Evolutionary conservation across 495 filamentous ascomycete species (phyloP), one percentile per base, ranked within the genome.

Genomic region (Daldinia bambusicola): DNA sequence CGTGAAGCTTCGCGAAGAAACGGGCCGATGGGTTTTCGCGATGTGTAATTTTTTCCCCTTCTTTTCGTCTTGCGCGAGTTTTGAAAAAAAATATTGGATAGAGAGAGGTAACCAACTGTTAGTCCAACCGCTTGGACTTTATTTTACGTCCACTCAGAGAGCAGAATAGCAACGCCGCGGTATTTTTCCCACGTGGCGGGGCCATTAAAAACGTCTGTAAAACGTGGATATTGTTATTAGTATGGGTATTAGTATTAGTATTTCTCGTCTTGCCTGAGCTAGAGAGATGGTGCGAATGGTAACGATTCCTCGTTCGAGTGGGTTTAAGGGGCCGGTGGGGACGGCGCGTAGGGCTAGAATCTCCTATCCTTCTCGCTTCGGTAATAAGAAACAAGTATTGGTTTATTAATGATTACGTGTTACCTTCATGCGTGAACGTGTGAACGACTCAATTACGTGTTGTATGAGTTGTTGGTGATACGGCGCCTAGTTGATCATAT

Each of bases 141-240:
- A 26, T 3, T 36, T 10, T 16, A 18, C 48, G 61, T 56, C 64
- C 65, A 67, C 57, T 43, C 50, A 10, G 30, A 20, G 22, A 56
- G 55, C 61, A 65, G 61, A 65, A 20, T 18, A 56, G 55, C 61
- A 70, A 55, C 61, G 48, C 67, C 55, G 65, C 65, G 56, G 67
- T 26, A 70, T 61, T 36, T 36, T 26, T 52, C 32, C 67, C 61
- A 70, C 61, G 61, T 65, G 55, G 67, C 61, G 55, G 67, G 60
- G 36, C 18, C 38, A 59, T 58, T 37, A 40, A 55, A 53, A 55
- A 51, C 7, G 53, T 67, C 34, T 36, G 34, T 36, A 32, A 45
- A 45, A 9, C 7, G 18, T 45, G 6, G 8, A 20, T 26, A 26
- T 26, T 26, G 26, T 3, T 26, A 26, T 26, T 26, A 26, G 26